These are phyloP conservation scores for Harrya chromipes DNA, from an alignment of 768 basidiomycete genomes.

Conservation along the genomic window DNA sequence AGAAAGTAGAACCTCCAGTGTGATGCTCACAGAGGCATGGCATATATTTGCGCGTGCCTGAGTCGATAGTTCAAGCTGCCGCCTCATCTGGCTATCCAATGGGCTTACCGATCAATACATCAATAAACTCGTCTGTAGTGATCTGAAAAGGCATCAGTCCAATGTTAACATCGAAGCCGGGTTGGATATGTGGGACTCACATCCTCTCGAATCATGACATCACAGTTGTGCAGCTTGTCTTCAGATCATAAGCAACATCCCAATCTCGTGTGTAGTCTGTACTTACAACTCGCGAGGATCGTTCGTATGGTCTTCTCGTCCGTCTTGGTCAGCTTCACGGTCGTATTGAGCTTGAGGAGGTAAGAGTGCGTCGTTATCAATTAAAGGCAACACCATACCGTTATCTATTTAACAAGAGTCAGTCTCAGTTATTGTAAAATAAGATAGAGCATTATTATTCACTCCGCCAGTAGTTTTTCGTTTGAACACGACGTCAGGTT, in stretches of 20 bases:
- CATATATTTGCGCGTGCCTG: constrained; percentile 91
- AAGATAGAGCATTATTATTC: constrained; percentile 26
- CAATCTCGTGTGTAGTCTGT: background rate
- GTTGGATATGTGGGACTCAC: constrained; percentile 38
- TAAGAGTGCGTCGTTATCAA: background rate
- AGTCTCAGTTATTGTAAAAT: background rate
- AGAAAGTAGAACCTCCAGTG: background rate
- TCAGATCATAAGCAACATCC: constrained; percentile 6
- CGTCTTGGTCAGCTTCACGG: constrained; percentile 91
- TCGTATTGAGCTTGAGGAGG: constrained; percentile 65
- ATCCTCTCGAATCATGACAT: constrained; percentile 98
- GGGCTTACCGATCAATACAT: constrained; percentile 83
- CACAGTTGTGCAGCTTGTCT: constrained; percentile 93
- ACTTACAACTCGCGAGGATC: constrained; percentile 83
- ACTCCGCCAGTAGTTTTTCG: constrained; percentile 90
- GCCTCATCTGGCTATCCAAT: background rate
- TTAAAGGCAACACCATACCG: constrained; percentile 37
- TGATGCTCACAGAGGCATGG: constrained; percentile 76
- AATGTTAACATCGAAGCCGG: constrained; percentile 3
- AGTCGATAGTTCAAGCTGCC: background rate
- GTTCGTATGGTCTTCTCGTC: constrained; percentile 94
- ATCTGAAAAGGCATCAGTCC: constrained; percentile 50
- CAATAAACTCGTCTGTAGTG: constrained; percentile 94
- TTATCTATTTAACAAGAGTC: constrained; percentile 50
- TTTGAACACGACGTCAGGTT: constrained; percentile 95